These are phyloP conservation scores for Phytopythium montanum DNA, from an alignment of 352 stramenopile genomes.

Conservation along the genomic window DNA sequence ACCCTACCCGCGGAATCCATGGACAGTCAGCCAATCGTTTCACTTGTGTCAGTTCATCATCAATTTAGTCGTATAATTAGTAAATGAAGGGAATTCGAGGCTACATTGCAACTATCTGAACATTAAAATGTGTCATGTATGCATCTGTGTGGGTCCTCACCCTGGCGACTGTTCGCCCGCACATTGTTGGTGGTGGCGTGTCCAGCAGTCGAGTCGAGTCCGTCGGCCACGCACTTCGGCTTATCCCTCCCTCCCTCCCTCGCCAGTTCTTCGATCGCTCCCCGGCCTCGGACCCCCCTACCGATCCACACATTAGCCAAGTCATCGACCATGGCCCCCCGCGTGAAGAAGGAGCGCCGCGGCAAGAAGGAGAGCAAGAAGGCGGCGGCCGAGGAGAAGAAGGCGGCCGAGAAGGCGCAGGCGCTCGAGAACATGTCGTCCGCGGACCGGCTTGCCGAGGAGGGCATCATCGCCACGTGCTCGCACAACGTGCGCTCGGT, in stretches of 20 bases:
- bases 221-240: background rate
- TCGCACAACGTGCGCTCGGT: conserved; percentile 89
- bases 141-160: background rate
- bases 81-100: background rate
- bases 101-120: background rate
- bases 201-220: background rate
- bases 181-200: conserved; percentile 1
- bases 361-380: conserved; percentile 79
- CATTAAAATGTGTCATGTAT: no score
- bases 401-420: conserved; percentile 57
- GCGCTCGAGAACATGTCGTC: conserved; percentile 70
- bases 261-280: no score
- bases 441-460: conserved; percentile 88
- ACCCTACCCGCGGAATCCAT: background rate
- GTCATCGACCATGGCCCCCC: conserved; percentile 38
- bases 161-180: no score
- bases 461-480: conserved; percentile 97
- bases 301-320: background rate
- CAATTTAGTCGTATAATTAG: background rate
- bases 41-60: background rate
- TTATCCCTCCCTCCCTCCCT: no score
- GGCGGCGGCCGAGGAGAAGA: conserved; percentile 75
- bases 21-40: conserved; percentile 6
- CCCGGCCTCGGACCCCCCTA: background rate
- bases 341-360: conserved; percentile 72